Conservation (phyloP, 2,329 filamentous ascomycete genomes). For the Fusarium denticulatum region DNA sequence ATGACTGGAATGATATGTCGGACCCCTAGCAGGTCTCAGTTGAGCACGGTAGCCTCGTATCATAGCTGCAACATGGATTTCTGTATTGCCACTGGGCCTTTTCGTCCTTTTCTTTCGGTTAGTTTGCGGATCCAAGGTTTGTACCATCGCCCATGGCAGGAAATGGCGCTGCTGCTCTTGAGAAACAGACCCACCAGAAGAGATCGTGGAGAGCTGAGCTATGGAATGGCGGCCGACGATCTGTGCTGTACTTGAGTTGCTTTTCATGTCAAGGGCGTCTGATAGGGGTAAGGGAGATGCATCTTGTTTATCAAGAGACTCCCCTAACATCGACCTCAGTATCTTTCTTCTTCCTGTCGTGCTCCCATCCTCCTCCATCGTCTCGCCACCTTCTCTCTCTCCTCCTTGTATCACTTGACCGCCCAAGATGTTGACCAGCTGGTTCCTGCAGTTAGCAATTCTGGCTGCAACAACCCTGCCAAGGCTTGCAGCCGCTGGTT, state of each 20-base stretch:
- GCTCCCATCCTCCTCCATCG: background rate
- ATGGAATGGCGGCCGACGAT: background rate
- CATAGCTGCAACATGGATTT: background rate
- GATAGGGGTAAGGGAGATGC: background rate
- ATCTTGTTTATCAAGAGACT: background rate
- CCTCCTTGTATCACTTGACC: background rate
- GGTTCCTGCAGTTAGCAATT: background rate
- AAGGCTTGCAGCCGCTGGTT: background rate
- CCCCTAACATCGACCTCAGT: background rate
- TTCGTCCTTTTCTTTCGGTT: background rate
- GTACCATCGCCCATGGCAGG: background rate
- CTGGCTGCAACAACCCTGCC: rapidly evolving
- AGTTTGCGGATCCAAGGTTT: rapidly evolving
- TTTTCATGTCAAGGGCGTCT: background rate
- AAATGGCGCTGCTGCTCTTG: background rate
- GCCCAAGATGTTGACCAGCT: background rate
- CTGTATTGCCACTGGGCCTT: rapidly evolving
- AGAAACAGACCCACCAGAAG: background rate
- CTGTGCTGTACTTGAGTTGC: background rate
- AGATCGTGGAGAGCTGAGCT: background rate
- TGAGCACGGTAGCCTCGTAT: background rate
- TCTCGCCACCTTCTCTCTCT: background rate
- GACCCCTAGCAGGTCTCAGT: rapidly evolving
- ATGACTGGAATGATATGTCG: background rate
- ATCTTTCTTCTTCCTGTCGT: background rate